Evolutionary conservation across 164 flowering plant genomes (phyloP), one percentile per base, ranked within the genome.

Genomic region (Saururus chinensis): DNA sequence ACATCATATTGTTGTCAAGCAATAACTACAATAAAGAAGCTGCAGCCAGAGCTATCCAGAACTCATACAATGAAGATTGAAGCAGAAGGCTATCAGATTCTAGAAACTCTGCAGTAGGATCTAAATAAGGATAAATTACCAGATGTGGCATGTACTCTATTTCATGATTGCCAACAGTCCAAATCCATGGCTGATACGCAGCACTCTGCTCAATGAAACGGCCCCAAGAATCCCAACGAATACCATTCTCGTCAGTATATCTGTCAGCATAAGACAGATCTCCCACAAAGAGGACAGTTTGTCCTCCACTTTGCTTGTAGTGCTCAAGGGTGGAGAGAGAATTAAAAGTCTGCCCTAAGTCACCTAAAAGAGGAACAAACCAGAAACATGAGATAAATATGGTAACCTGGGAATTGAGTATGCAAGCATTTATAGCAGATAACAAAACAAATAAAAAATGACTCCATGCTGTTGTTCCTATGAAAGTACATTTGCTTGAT

Each of bases 201-300:
- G 91, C 70, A 75, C 83, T 84, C 65, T 56, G 65, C 74, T 92
- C 98, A 67, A 72, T 65, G 70, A 92, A 89, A 26, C 92, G 87
- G 26, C 96, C 98, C 92, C 92, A 92, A n/a, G 95, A 64, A 66
- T 92, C 98, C 98, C 98, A 92, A 25, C 98, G 79, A 64, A 79
- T 68, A 25, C 96, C 92, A 66, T 87, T 86, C 62, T 89, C 96
- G 66, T 80, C 74, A 51, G 75, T 52, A 71, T 89, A 92, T 66
- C 92, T 83, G 74, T 92, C 98, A 66, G 98, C 89, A 80, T 92
- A 92, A 54, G 98, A 86, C 66, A 92, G 96, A 81, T 92, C 99
- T 63, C 99, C 99, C 66, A 90, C 83, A 79, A 81, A 90, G 73
- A 93, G 74, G 13, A 45, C 49, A 40, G 88, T 56, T 59, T 88